Evolutionary conservation across 202 grass and related monocot genomes (phyloP), one percentile per base, ranked within the genome.

Genomic region (Hordeum pubiflorum): DNA sequence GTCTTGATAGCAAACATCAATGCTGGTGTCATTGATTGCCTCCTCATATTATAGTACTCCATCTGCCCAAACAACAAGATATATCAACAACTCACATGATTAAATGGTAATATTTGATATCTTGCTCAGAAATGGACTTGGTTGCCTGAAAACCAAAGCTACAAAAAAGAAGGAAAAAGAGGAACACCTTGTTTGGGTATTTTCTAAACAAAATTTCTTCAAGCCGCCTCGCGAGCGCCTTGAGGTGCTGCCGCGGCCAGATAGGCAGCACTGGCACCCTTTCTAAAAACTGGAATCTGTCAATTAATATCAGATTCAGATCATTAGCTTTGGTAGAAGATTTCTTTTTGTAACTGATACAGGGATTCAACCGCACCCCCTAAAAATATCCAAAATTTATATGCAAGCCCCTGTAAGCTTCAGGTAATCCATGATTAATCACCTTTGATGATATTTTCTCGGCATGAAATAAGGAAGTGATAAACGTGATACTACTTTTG

Each of bases 191-290:
- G 72, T 80, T 94, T n/a, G 67, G 3, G 63, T 65, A 88, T 74
- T 89, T 87, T 50, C 79, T 87, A 58, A 36, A 91, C 75, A 94
- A 79, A 52, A 68, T 83, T 18, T 86, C 83, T 72, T 94, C 91
- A 0, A 94, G 76, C 34, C 64, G 69, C 62, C 18, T 91, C 6
- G 81, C 7, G 6, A 94, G 37, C 58, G 86, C 86, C 20, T 80
- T 86, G 40, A 94, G 65, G n/a, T 81, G 78, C 31, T 32, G 81
- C 65, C 14, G 44, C 27, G 27, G 27, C 44, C 44, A 48, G 14
- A 6, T 1, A 48, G 44, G 4, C 44, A 17, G 14, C 44, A 48
- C 15, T 48, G 14, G 44, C 44, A 15, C 15, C 14, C 13, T 74
- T 89, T 21, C 22, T 66, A 80, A 73, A 82, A 54, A 18, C 48